Evolutionary conservation across 352 stramenopile species (phyloP), one percentile per base, ranked within the genome.

Genomic region (Globisporangium cylindrosporum): DNA sequence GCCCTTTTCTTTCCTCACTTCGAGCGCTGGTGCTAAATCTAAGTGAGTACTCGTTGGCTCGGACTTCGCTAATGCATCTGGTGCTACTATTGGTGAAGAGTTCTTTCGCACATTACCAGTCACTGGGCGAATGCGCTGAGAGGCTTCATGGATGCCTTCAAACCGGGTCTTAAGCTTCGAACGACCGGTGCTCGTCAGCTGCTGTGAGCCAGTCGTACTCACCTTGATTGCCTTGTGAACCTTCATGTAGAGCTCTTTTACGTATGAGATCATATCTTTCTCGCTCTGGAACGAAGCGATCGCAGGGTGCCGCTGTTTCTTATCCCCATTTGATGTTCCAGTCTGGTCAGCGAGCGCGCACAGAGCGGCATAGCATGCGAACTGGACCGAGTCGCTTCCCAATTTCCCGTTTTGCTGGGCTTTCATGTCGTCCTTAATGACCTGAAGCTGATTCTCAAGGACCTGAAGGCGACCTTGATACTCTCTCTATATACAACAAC

Each of bases 311-410:
- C 20, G 27, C 9, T 62, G 46, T 9, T 64, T n/a, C 29, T 32
- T 27, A 34, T 60, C 15, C 3, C 20, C 57, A 20, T 24, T 59
- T 22, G 22, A 46, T 4, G 18, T 25, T 9, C 38, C 51, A 27
- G 66, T 9, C 2, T 67, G 69, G 24, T 89, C 79, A 3, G 66
- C 70, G 15, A 91, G 76, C 25, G 77, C 83, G 55, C 82, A 88
- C 3, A 91, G 64, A 55, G 77, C 79, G 1, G 77, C 56, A 53
- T 88, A 88, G 1, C 79, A 73, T 8, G 76, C 77, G 6, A 73
- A 34, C 41, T 75, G 46, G 12, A 62, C n/a, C n/a, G 56, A 48
- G 1, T 49, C 20, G 6, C 56, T 12, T 5, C 12, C 56, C 53
- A 29, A 8, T 14, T 46, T 59, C 4, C 25, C 59, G 46, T 10